Evolutionary conservation across 1,284 basidiomycete species (phyloP), one percentile per base, ranked within the genome.

Genomic region (Farysia itapuensis): DNA sequence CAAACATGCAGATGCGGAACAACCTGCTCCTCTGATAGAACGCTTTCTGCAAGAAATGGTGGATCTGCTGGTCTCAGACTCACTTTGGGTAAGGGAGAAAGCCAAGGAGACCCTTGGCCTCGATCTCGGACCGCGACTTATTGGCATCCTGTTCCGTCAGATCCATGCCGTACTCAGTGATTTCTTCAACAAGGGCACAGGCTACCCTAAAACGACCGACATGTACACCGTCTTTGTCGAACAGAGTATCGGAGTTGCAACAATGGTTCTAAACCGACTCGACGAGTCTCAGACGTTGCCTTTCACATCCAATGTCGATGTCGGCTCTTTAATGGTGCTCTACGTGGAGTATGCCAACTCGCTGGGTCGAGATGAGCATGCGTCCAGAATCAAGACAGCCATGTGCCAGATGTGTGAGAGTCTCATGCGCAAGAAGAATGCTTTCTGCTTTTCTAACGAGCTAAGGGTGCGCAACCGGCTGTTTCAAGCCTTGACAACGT

Each of bases 161-260:
- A 60, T 73, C 18, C 69, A 72, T 18, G 61, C 57, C 13, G 68
- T 73, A 15, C 56, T 73, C 35, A 69, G 67, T 43, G 68, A 71
- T 54, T 69, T 73, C 26, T 71, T 71, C 58, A 65, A 73, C 50
- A 68, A 71, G 47, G 39, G 44, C 34, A 66, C 69, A 1, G 70
- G 70, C 32, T 60, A 64, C 26, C 70, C 70, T 3, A 50, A 49
- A 31, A 68, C 63, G 14, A 51, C 50, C 18, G 67, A 70, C 32
- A 67, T 70, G 59, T 71, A 60, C 41, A 73, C 70, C 0, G 49
- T 73, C 44, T 73, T 73, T 39, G 69, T 73, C 19, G 70, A 73
- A 44, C 70, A 73, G 46, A 70, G 67, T 31, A 69, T 73, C 29
- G 44, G 56, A 23, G 70, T 73, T n/a, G 58, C 59, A 1, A 54